phyloP scores from a whole-genome alignment of 2,329 filamentous ascomycete genomes.

The Xylariales sp. region DNA sequence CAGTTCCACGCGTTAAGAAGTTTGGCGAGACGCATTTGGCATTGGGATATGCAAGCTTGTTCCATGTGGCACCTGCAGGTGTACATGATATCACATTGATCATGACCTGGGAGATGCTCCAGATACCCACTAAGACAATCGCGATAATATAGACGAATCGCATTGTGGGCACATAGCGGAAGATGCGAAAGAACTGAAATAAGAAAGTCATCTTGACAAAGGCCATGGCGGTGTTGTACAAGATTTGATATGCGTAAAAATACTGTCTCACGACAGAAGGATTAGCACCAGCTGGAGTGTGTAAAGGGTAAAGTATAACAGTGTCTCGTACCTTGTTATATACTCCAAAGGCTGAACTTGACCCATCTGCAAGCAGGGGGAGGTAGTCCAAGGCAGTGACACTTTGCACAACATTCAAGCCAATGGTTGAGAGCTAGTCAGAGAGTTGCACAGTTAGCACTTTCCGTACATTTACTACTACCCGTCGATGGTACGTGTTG shows the following conservation, averaged over 20 bases:
- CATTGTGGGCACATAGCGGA: slow-evolving; percentile 3
- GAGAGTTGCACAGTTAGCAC: too few relatives aligned
- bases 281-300: too few relatives aligned
- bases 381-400: slow-evolving; percentile 3
- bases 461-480: too few relatives aligned
- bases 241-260: slow-evolving; percentile 2
- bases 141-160: slow-evolving; percentile 2
- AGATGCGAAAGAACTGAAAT: slow-evolving; percentile 5
- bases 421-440: slow-evolving; percentile 1
- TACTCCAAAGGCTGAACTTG: too few relatives aligned
- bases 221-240: slow-evolving; percentile 2
- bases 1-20: not conserved
- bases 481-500: too few relatives aligned
- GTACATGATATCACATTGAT: not conserved
- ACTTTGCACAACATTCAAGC: not conserved
- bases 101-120: slow-evolving; percentile 3
- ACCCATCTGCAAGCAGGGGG: too few relatives aligned
- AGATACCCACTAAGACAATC: not conserved
- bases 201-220: slow-evolving; percentile 5
- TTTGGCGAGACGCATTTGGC: not conserved
- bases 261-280: too few relatives aligned
- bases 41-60: not conserved
- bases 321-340: too few relatives aligned
- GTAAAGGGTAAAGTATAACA: too few relatives aligned
- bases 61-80: not conserved